Conservation (phyloP, 768 basidiomycete genomes). For the Leccinum subtestaceum region DNA sequence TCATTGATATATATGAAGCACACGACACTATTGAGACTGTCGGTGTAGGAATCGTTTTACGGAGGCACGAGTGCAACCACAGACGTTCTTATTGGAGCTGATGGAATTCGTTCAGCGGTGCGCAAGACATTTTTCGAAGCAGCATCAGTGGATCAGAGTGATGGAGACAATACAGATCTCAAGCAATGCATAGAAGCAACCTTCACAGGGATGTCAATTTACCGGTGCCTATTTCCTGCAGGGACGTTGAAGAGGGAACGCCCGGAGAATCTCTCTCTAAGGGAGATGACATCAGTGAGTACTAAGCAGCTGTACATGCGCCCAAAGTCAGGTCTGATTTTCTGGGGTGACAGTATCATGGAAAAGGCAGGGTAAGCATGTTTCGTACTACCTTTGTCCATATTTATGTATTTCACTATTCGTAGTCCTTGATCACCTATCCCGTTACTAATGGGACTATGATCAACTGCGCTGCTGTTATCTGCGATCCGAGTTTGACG, state of each 20-base stretch:
- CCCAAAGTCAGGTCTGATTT: conserved; percentile 9
- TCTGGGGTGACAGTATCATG: conserved; percentile 8
- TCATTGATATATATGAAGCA: conserved; percentile 46
- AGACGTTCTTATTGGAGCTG: conserved; percentile 45
- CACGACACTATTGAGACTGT: conserved; percentile 36
- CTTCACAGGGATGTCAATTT: conserved; percentile 42
- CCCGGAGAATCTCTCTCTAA: conserved; percentile 25
- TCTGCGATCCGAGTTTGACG: conserved; percentile 27
- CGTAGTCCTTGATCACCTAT: conserved; percentile 40
- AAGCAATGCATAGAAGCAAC: conserved; percentile 25
- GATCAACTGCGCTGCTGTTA: conserved; percentile 37
- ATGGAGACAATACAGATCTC: not conserved
- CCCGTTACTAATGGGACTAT: conserved; percentile 37
- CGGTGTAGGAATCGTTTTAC: conserved; percentile 44
- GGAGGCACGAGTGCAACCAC: conserved; percentile 40
- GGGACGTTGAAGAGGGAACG: conserved; percentile 26
- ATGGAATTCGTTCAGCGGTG: conserved; percentile 38
- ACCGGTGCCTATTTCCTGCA: conserved; percentile 37
- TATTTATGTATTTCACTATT: not conserved
- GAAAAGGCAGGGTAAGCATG: conserved; percentile 6
- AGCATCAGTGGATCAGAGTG: not conserved
- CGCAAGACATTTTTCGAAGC: conserved; percentile 24
- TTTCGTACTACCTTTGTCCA: not conserved
- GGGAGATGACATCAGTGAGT: conserved; percentile 21
- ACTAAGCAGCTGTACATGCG: not conserved